These are phyloP conservation scores for Naganishia sp. DNA, from an alignment of 1,284 basidiomycete species.

Conservation along the genomic window DNA sequence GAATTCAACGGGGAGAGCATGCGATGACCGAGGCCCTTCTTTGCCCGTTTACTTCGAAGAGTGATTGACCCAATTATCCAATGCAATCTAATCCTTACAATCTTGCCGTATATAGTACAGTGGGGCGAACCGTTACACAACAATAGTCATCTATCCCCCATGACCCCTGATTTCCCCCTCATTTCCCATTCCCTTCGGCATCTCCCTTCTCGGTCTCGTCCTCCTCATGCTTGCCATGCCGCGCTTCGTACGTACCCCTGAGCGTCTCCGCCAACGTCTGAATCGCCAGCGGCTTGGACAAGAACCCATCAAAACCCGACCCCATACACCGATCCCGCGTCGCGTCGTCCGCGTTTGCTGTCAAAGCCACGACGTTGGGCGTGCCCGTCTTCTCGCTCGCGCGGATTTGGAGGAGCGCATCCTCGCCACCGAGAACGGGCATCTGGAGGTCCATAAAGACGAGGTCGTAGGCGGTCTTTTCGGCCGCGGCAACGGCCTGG, in stretches of 20 bases:
- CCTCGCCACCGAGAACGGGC: constrained; percentile 36
- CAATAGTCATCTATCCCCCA: too few relatives aligned
- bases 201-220: neutral
- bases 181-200: neutral
- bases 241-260: constrained; percentile 11
- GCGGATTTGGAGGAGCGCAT: constrained; percentile 19
- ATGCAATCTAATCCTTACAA: too few relatives aligned
- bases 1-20: too few relatives aligned
- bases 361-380: constrained; percentile 48
- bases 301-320: constrained; percentile 43
- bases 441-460: constrained; percentile 51
- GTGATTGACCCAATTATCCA: too few relatives aligned
- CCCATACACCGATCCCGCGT: constrained; percentile 40
- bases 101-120: too few relatives aligned
- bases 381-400: constrained; percentile 41
- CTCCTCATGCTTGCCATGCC: neutral
- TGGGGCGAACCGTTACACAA: too few relatives aligned
- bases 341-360: constrained; percentile 48
- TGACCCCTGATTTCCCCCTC: too few relatives aligned
- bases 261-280: constrained; percentile 18
- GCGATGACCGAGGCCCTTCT: too few relatives aligned
- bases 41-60: too few relatives aligned
- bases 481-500: constrained; percentile 44
- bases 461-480: constrained; percentile 44
- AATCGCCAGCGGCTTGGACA: constrained; percentile 45